Evolutionary conservation across 176 grass and related monocot genomes (phyloP).

Genomic region (Thinopyrum elongatum): DNA sequence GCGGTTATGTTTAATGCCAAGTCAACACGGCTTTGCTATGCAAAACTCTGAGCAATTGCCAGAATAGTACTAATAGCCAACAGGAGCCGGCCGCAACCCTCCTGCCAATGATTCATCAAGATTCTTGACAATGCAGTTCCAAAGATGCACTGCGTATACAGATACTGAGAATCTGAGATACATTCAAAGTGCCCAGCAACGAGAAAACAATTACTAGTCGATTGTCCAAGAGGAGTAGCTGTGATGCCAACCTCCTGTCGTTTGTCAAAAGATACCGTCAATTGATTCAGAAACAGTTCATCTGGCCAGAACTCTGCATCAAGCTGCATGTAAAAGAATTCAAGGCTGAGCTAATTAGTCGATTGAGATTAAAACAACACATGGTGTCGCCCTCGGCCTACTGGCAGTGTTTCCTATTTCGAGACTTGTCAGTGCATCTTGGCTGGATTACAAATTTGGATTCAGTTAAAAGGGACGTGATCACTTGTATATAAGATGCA

Average conservation of each 20-base stretch:
- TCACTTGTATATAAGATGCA: slow-evolving; percentile 22
- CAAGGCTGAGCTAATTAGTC: neutral
- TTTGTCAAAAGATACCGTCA: neutral
- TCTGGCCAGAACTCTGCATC: neutral
- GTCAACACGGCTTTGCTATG: slow-evolving; percentile 5
- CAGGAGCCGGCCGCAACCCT: neutral
- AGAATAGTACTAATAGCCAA: neutral
- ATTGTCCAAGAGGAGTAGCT: neutral
- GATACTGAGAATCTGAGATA: neutral
- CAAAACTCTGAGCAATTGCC: neutral
- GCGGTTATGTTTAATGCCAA: neutral
- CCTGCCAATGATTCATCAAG: neutral
- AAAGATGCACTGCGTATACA: neutral
- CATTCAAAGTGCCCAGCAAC: neutral
- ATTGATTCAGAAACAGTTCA: slow-evolving; percentile 17
- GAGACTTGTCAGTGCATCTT: neutral
- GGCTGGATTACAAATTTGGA: neutral
- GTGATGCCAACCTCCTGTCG: neutral
- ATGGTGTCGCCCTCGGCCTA: slow-evolving; percentile 3
- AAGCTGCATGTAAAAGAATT: neutral
- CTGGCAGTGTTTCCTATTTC: neutral
- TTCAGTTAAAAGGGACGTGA: slow-evolving; percentile 22
- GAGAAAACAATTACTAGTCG: neutral
- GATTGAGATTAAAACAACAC: neutral
- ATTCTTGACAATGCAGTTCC: slow-evolving; percentile 1